A percentile compares a stretch with the other conserved stretches of the same genome.
These are phyloP conservation scores for Kluyveromyces sp. DNA, from an alignment of 1,139 yeast genomes.

Conservation along the genomic window DNA sequence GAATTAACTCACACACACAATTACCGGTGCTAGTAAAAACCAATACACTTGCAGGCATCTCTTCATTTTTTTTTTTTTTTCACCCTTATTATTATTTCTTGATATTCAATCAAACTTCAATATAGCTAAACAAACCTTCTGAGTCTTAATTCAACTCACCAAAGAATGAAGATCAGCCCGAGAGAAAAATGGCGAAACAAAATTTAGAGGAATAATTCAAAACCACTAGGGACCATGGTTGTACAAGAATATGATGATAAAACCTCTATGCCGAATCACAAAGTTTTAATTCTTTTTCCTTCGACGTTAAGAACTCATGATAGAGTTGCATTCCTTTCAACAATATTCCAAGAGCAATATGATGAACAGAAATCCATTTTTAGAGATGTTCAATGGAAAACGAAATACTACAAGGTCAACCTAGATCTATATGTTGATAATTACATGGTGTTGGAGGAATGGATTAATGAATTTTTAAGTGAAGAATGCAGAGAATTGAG, in stretches of 20 bases:
- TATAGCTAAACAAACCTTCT: too few species aligned
- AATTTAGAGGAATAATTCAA: too few species aligned
- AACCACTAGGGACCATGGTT: too few species aligned
- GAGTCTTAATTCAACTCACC: too few species aligned
- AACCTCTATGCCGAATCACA: not conserved
- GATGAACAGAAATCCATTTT: conserved; percentile 11
- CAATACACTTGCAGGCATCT: too few species aligned
- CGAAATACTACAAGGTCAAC: conserved; percentile 24
- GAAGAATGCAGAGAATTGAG: conserved; percentile 24
- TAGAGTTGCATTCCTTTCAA: not conserved
- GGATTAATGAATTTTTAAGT: conserved; percentile 22
- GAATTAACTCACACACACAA: too few species aligned
- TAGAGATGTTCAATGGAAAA: conserved; percentile 21
- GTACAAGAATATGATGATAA: not conserved
- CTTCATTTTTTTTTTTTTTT: too few species aligned
- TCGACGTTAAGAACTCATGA: not conserved
- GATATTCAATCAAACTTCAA: too few species aligned
- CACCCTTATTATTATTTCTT: too few species aligned
- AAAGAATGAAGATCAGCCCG: too few species aligned
- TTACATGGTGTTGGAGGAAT: conserved; percentile 16
- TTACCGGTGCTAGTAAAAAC: too few species aligned
- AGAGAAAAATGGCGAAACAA: too few species aligned
- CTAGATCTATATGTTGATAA: conserved; percentile 30
- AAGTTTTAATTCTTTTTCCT: conserved; percentile 3
- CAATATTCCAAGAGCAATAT: conserved; percentile 4